Evolutionary conservation across 106 monocot species (phyloP).

Genomic region (Dendrobium huoshanense): DNA sequence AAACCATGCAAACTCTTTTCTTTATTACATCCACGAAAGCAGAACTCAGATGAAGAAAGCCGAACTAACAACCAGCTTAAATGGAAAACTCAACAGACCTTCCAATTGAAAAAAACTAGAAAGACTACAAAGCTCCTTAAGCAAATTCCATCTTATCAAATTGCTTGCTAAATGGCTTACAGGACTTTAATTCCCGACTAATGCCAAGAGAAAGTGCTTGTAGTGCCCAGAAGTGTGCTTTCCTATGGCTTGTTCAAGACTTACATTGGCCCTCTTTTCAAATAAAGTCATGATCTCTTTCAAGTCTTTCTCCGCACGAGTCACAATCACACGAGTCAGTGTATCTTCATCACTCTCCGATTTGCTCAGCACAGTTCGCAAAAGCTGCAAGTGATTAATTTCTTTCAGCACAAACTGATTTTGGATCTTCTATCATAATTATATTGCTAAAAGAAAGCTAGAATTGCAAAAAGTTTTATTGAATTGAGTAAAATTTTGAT

Average conservation of each 20-base stretch:
- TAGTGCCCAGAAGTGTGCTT: slow-evolving; percentile 22
- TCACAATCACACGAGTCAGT: slow-evolving; percentile 60
- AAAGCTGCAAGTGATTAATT: slow-evolving; percentile 28
- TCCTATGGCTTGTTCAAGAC: slow-evolving; percentile 17
- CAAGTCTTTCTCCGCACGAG: slow-evolving; percentile 68
- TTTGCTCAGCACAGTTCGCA: slow-evolving; percentile 31
- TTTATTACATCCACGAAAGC: background rate
- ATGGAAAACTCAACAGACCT: background rate
- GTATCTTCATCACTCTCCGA: slow-evolving; percentile 34
- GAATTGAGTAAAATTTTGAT: too few species aligned
- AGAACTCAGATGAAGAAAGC: background rate
- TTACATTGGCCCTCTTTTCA: slow-evolving; percentile 17
- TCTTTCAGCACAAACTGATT: background rate
- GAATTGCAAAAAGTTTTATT: too few species aligned
- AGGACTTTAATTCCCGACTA: slow-evolving; percentile 13
- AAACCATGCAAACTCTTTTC: too few species aligned
- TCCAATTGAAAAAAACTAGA: background rate
- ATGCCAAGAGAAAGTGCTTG: slow-evolving; percentile 23
- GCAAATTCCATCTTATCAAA: background rate
- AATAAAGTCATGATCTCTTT: slow-evolving; percentile 34
- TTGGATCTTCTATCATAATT: too few species aligned
- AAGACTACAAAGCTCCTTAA: background rate
- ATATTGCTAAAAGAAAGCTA: too few species aligned
- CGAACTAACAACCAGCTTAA: background rate
- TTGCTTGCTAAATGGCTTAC: background rate